Percentiles rank a stretch among this genome's conserved stretches.
phyloP scores from a whole-genome alignment of 2,329 filamentous ascomycete genomes.

The Elsinoe perseae region DNA sequence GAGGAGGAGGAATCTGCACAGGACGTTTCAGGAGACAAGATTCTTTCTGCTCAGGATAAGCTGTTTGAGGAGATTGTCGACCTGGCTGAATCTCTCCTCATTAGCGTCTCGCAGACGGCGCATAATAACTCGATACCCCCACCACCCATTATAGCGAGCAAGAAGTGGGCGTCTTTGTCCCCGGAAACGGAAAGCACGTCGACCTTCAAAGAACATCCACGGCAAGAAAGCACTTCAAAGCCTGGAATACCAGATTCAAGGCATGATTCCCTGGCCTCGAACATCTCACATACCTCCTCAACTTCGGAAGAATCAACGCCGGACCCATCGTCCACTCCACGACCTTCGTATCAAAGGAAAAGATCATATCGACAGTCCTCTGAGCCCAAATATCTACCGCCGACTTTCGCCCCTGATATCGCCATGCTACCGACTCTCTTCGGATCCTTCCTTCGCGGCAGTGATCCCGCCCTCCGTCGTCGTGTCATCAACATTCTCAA shows the following conservation, averaged over 20 bases:
- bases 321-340: neutral
- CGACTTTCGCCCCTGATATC: slow-evolving; percentile 5
- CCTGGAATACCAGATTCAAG: neutral
- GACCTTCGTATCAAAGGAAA: neutral
- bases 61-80: slow-evolving; percentile 7
- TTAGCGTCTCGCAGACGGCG: neutral
- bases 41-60: neutral
- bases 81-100: slow-evolving; percentile 1
- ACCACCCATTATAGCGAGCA: neutral
- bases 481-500: slow-evolving; percentile 12
- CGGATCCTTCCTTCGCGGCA: neutral
- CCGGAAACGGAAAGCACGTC: neutral
- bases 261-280: neutral
- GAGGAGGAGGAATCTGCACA: neutral
- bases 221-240: neutral
- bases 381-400: neutral
- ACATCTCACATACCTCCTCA: neutral
- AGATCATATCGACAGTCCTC: neutral
- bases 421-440: slow-evolving; percentile 7
- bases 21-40: neutral
- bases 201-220: neutral
- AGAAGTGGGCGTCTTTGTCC: neutral
- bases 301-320: neutral
- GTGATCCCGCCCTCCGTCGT: neutral
- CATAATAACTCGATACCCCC: neutral